phyloP scores from a whole-genome alignment of 2,329 filamentous ascomycete genomes.

The Cryoendolithus antarcticus region DNA sequence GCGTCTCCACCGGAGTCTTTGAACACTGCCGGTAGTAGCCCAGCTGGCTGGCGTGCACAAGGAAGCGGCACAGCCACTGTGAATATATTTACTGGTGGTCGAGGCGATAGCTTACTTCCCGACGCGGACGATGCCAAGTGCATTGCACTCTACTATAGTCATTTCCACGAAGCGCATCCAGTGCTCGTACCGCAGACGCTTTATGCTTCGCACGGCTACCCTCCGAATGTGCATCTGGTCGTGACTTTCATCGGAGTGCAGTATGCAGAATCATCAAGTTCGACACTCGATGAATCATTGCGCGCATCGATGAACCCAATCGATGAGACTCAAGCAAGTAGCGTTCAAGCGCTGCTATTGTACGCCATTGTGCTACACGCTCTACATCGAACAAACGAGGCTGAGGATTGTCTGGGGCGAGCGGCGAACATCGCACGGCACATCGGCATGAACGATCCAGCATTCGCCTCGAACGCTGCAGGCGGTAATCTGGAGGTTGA shows the following conservation, averaged over 20 bases:
- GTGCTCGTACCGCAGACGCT: conserved; percentile 40
- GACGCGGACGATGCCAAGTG: conserved; percentile 25
- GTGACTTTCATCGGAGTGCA: conserved; percentile 46
- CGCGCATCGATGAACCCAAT: too few species aligned
- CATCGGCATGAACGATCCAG: conserved; percentile 59
- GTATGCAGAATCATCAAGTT: conserved; percentile 33
- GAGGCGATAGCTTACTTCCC: not conserved
- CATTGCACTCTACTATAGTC: conserved; percentile 42
- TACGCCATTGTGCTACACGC: conserved; percentile 69
- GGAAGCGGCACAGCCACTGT: not conserved
- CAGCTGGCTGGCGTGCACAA: not conserved
- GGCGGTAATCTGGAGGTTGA: conserved; percentile 37
- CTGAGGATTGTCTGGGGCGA: conserved; percentile 52
- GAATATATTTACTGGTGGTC: not conserved
- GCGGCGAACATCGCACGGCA: conserved; percentile 62
- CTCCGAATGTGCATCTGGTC: conserved; percentile 39
- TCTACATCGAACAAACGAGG: conserved; percentile 56
- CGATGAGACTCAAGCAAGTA: not conserved
- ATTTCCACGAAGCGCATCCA: conserved; percentile 45
- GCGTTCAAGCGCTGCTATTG: conserved; percentile 64
- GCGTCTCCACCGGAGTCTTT: not conserved
- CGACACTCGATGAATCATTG: conserved; percentile 5
- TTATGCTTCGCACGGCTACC: conserved; percentile 29
- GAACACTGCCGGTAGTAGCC: not conserved
- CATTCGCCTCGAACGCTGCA: conserved; percentile 43